These are phyloP conservation scores for Calophaca sinica DNA, from an alignment of 306 rosid genomes.

Conservation along the genomic window DNA sequence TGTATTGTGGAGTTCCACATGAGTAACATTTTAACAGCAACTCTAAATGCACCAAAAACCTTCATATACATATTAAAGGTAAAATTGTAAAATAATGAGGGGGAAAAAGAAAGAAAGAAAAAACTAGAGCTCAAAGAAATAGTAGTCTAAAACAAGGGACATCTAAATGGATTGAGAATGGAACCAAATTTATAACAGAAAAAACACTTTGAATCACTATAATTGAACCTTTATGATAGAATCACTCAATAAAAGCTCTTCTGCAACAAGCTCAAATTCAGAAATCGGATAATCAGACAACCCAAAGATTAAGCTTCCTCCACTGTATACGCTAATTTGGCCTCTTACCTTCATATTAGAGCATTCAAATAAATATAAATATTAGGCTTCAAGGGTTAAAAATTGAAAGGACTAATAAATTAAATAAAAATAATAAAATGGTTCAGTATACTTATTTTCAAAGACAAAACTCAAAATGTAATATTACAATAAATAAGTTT, in stretches of 20 bases:
- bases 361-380: constrained; percentile 38
- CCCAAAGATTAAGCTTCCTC: constrained; percentile 95
- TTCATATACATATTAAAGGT: constrained; percentile 52
- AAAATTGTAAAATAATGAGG: constrained; percentile 40
- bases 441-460: constrained; percentile 37
- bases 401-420: constrained; percentile 23
- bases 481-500: constrained; percentile 22
- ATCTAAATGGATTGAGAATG: constrained; percentile 20
- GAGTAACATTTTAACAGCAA: constrained; percentile 91
- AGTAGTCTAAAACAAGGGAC: constrained; percentile 42
- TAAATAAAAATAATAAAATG: constrained; percentile 32
- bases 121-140: constrained; percentile 33
- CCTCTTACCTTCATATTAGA: constrained; percentile 89
- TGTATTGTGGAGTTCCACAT: constrained; percentile 92
- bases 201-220: constrained; percentile 40
- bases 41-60: constrained; percentile 99
- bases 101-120: neutral
- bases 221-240: constrained; percentile 78
- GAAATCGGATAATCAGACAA: constrained; percentile 88
- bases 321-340: constrained; percentile 83
- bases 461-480: constrained; percentile 28
- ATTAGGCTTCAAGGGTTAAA: constrained; percentile 41
- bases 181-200: constrained; percentile 16
- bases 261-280: constrained; percentile 98
- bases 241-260: constrained; percentile 98